Conservation (phyloP, 2,329 filamentous ascomycete genomes). For the Exophiala sideris region DNA sequence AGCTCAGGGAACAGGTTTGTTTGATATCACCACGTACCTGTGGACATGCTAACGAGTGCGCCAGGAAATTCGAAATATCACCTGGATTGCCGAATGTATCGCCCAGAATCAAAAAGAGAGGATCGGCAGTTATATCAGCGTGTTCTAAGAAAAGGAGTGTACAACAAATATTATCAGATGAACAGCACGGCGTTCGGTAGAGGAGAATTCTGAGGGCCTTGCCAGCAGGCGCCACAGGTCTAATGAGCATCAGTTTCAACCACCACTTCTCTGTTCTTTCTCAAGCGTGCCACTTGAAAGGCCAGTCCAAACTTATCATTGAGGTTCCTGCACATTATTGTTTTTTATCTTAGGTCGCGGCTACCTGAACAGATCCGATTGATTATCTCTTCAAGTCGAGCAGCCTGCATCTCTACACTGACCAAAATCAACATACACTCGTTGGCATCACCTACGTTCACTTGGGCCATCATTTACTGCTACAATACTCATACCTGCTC, state of each 20-base stretch:
- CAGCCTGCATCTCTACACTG: not conserved
- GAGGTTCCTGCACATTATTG: not conserved
- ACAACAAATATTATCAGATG: not conserved
- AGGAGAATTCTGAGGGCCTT: conserved; percentile 1
- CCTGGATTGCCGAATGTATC: conserved; percentile 99
- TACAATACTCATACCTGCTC: no score
- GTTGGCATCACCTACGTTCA: not conserved
- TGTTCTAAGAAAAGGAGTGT: conserved; percentile 61
- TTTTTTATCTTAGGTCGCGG: not conserved
- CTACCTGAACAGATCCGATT: conserved; percentile 1
- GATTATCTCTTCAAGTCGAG: not conserved
- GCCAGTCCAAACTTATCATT: no score
- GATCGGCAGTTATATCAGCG: conserved; percentile 98
- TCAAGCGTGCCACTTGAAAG: no score
- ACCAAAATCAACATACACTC: not conserved
- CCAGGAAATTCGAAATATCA: conserved; percentile 98
- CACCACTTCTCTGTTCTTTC: not conserved
- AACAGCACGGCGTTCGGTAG: conserved; percentile 23
- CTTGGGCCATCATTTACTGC: no score
- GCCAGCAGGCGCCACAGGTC: conserved; percentile 4
- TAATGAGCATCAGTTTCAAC: conserved; percentile 8
- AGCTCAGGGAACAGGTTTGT: conserved; percentile 89
- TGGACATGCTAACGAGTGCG: not conserved
- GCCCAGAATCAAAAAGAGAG: conserved; percentile 99
- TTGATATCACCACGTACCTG: not conserved